Conservation (phyloP, 108 stramenopile genomes). For the Discostella pseudostelligera region DNA sequence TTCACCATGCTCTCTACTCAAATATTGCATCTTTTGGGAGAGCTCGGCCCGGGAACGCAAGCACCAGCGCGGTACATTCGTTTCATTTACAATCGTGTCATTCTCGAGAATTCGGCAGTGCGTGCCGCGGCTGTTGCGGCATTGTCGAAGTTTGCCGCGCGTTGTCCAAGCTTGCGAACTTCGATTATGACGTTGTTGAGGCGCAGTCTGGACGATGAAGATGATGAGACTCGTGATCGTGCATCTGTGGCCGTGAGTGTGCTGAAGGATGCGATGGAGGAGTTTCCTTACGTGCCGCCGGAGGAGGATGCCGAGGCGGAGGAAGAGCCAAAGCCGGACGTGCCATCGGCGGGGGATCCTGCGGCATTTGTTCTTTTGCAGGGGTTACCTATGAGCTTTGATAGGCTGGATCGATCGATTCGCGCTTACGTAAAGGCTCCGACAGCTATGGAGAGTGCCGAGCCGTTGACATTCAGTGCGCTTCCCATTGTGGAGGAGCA, state of each 20-base stretch:
- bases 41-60: slow-evolving; percentile 65
- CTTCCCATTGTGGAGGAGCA: slow-evolving; percentile 75
- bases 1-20: slow-evolving; percentile 74
- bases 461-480: slow-evolving; percentile 60
- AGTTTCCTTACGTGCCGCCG: slow-evolving; percentile 35
- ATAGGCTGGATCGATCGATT: slow-evolving; percentile 69
- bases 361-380: slow-evolving; percentile 58
- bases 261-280: slow-evolving; percentile 49
- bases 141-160: slow-evolving; percentile 81
- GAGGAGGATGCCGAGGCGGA: slow-evolving; percentile 40
- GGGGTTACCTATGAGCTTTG: slow-evolving; percentile 78
- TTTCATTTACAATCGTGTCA: slow-evolving; percentile 91
- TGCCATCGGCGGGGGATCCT: slow-evolving; percentile 35
- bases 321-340: slow-evolving; percentile 39
- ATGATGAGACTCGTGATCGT: slow-evolving; percentile 90
- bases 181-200: slow-evolving; percentile 78
- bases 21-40: slow-evolving; percentile 81
- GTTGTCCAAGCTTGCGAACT: slow-evolving; percentile 67
- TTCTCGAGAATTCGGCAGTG: slow-evolving; percentile 81
- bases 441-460: slow-evolving; percentile 45
- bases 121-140: slow-evolving; percentile 87
- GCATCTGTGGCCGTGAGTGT: slow-evolving; percentile 67
- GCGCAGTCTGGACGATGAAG: slow-evolving; percentile 76
- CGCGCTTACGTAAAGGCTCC: slow-evolving; percentile 59
- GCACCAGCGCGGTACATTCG: slow-evolving; percentile 84